These are phyloP conservation scores for Fusarium austroafricanum DNA, from an alignment of 2,329 filamentous ascomycete genomes.

Conservation along the genomic window DNA sequence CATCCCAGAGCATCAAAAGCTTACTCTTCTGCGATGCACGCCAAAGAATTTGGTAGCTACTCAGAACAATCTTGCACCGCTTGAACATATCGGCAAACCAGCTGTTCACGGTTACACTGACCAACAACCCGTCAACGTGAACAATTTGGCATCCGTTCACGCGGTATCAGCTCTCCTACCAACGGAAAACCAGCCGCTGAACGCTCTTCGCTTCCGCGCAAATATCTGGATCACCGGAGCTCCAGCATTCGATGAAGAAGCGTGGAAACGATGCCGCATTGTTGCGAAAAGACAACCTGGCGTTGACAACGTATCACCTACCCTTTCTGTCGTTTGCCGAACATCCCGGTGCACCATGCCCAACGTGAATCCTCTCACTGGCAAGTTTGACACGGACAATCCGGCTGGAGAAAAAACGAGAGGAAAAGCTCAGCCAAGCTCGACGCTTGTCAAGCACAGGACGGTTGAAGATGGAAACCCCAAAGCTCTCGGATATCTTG, in stretches of 20 bases:
- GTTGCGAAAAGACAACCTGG: background rate
- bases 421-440: conserved; percentile 45
- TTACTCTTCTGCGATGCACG: conserved; percentile 22
- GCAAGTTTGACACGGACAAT: conserved; percentile 13
- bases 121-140: conserved; percentile 37
- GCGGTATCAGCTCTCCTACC: conserved; percentile 28
- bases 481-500: conserved; percentile 45
- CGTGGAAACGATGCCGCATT: conserved; percentile 30
- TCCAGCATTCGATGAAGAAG: conserved; percentile 31
- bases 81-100: conserved; percentile 27
- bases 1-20: conserved; percentile 14
- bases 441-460: conserved; percentile 39
- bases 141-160: conserved; percentile 31
- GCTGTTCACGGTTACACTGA: conserved; percentile 38
- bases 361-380: conserved; percentile 28
- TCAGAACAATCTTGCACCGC: conserved; percentile 24
- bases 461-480: conserved; percentile 45
- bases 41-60: conserved; percentile 24
- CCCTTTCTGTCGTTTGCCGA: conserved; percentile 32
- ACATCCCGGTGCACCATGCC: conserved; percentile 38
- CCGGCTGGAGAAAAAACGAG: conserved; percentile 18
- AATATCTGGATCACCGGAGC: conserved; percentile 35
- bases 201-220: conserved; percentile 35
- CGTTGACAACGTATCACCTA: background rate
- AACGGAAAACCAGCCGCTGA: conserved; percentile 27